Evolutionary conservation across 2,329 filamentous ascomycete genomes (phyloP).

Genomic region (Coniochaeta sp.): DNA sequence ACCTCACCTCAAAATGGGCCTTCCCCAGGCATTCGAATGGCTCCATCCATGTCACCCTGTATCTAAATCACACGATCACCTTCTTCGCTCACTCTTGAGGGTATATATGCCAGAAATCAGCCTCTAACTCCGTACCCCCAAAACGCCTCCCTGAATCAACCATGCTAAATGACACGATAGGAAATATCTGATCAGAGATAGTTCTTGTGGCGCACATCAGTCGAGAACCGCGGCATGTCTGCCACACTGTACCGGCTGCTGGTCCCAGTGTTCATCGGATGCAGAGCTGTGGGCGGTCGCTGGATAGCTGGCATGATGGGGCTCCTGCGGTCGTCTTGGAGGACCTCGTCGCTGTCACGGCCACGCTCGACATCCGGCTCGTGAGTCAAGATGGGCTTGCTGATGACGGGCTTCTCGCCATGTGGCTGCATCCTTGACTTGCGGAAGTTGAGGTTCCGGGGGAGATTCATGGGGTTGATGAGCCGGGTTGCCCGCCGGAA

Average conservation of each 20-base stretch:
- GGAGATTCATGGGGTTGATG: conserved; percentile 17
- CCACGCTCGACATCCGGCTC: conserved; percentile 29
- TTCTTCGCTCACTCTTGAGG: neutral
- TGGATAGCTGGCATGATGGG: conserved; percentile 48
- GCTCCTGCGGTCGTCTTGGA: conserved; percentile 32
- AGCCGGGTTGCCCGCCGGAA: conserved; percentile 22
- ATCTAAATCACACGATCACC: neutral
- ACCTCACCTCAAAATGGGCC: no score
- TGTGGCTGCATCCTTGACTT: conserved; percentile 25
- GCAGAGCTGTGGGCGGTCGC: conserved; percentile 49
- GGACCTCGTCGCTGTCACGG: conserved; percentile 15
- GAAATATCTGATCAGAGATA: neutral
- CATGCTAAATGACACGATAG: neutral
- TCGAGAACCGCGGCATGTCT: conserved; percentile 39
- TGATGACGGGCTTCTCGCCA: conserved; percentile 21
- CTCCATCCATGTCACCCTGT: neutral
- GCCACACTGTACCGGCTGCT: conserved; percentile 39
- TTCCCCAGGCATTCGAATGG: no score
- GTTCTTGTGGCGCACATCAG: neutral
- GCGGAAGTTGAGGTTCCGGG: conserved; percentile 10
- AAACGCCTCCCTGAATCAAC: neutral
- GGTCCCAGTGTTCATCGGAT: conserved; percentile 39
- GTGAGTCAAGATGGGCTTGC: conserved; percentile 26
- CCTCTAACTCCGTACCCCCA: neutral
- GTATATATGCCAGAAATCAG: neutral